Evolutionary conservation across 768 basidiomycete genomes (phyloP), one percentile per base, ranked within the genome.

Genomic region (Rhizopogon vesiculosus): DNA sequence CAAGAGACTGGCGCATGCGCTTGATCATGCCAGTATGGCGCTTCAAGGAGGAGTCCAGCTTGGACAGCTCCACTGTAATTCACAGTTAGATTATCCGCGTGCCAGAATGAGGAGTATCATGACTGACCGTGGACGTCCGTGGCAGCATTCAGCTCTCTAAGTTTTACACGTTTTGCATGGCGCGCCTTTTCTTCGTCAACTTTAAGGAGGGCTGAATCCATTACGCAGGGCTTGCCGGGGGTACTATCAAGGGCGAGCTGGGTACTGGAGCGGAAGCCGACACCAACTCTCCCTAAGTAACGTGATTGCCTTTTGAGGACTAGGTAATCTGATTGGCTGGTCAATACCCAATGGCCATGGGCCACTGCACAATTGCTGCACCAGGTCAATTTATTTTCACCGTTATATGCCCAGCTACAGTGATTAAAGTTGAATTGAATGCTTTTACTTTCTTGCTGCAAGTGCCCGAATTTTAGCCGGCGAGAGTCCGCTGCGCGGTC

Each of bases 1-100:
- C 89, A 64, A 98, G 78, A 16, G 92, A 91, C 66, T 89, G 91
- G 45, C 89, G 85, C 63, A 98, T 88, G 44, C 91, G 87, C 71
- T 96, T 98, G 61, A 97, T 94, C 59, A 98, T 81, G 6, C 93
- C 91, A 1, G 94, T 98, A 72, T 99, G 95, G 7, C 93, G 87
- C 74, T 93, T 98, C 56, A 99, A 73, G 43, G 97, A 98, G 3
- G 97, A 93, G 71, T 98, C 97, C 22, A 94, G 78, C 67, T 85
- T 93, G 19, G 81, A 76, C 9, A 82, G 75, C 67, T 87, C 92
- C 93, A 50, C 50, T 35, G 19, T 42, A 16, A 5, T 29, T 39
- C 13, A 49, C 61, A 57, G 66, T 61, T 49, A 35, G 45, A 10
- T 22, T 9, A 33, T 43, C 29, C n/a, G 45, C 12, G 3, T 29